Percentiles rank a stretch among this genome's conserved stretches.
phyloP scores from a whole-genome alignment of 2,329 filamentous ascomycete species.

The Stagonosporopsis cucurbitacearum region DNA sequence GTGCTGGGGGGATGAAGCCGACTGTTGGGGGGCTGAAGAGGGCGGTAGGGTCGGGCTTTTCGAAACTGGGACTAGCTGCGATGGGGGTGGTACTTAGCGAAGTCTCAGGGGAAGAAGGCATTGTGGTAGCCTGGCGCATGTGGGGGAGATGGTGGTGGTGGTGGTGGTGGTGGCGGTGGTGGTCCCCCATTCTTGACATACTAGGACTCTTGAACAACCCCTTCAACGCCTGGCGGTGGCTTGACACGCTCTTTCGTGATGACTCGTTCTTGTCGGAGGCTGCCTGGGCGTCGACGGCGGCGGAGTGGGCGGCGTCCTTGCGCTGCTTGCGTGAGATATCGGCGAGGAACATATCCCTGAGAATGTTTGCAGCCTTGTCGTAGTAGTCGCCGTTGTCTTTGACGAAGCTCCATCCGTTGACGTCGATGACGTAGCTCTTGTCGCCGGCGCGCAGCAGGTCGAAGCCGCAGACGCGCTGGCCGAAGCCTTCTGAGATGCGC shows the following conservation, averaged over 20 bases:
- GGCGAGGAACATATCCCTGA: slow-evolving; percentile 85
- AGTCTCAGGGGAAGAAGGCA: slow-evolving; percentile 55
- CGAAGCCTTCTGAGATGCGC: slow-evolving; percentile 89
- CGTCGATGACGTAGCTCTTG: slow-evolving; percentile 96
- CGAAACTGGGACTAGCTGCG: slow-evolving; percentile 53
- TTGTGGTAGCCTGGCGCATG: slow-evolving; percentile 43
- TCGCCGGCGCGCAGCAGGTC: slow-evolving; percentile 87
- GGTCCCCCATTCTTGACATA: slow-evolving; percentile 63
- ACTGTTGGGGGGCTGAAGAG: slow-evolving; percentile 25
- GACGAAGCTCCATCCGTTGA: slow-evolving; percentile 99
- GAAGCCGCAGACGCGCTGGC: slow-evolving; percentile 94
- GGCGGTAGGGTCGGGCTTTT: slow-evolving; percentile 41
- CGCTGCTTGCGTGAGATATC: slow-evolving; percentile 71
- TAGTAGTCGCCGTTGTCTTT: slow-evolving; percentile 99
- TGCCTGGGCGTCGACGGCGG: slow-evolving; percentile 45
- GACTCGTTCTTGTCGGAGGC: slow-evolving; percentile 25
- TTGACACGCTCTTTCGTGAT: slow-evolving; percentile 44
- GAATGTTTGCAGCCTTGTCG: slow-evolving; percentile 83
- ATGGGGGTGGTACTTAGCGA: slow-evolving; percentile 51
- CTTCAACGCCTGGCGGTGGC: slow-evolving; percentile 58
- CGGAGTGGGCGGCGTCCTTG: slow-evolving; percentile 47
- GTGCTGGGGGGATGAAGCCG: slow-evolving; percentile 22
- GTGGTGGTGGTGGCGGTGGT: slow-evolving; percentile 24
- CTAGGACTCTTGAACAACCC: slow-evolving; percentile 70
- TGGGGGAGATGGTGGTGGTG: slow-evolving; percentile 48